These are phyloP conservation scores for Corymbia maculata DNA, from an alignment of 345 rosid genomes.

Conservation along the genomic window DNA sequence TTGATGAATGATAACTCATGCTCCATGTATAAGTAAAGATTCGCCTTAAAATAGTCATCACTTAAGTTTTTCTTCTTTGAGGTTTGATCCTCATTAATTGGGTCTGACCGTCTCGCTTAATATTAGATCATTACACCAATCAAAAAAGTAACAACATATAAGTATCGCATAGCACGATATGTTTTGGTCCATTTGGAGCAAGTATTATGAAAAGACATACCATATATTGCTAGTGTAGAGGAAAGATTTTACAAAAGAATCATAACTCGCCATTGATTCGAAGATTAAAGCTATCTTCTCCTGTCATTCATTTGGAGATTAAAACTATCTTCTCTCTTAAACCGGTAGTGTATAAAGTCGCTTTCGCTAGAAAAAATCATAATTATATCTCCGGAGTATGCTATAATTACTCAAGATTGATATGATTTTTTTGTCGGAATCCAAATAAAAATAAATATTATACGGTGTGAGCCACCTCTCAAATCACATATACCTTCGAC, in stretches of 20 bases:
- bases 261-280: not conserved
- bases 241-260: not conserved
- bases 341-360: not conserved
- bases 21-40: not conserved
- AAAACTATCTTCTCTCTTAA: not conserved
- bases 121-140: not conserved
- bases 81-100: not conserved
- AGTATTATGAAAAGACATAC: not conserved
- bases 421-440: not conserved
- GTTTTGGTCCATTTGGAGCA: not conserved
- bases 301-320: no score
- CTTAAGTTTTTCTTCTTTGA: not conserved
- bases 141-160: not conserved
- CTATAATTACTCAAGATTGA: not conserved
- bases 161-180: not conserved
- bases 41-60: not conserved
- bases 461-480: not conserved
- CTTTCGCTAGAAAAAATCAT: not conserved
- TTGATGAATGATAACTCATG: not conserved
- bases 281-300: not conserved
- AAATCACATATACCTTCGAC: not conserved
- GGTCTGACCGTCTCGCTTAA: not conserved
- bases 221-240: rapidly evolving
- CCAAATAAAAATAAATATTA: not conserved
- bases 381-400: not conserved